phyloP scores from a whole-genome alignment of 805 yeast species.

The Ogataea philodendri region DNA sequence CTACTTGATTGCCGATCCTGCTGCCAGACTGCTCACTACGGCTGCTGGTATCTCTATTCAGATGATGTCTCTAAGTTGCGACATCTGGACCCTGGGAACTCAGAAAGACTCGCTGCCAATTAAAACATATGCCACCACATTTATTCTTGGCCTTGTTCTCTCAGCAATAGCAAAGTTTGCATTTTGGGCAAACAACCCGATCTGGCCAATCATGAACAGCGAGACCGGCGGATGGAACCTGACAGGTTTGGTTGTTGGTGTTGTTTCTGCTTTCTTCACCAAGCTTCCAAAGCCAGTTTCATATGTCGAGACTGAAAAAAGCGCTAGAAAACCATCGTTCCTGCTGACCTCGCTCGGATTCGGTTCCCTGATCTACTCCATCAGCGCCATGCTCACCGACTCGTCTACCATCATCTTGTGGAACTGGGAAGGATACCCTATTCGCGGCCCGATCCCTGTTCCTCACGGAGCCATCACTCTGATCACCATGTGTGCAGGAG shows the following conservation, averaged over 20 bases:
- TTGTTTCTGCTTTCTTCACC: conserved; percentile 62
- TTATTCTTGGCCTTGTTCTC: conserved; percentile 66
- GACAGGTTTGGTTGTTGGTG: conserved; percentile 63
- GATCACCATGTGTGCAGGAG: conserved; percentile 56
- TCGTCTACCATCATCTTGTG: conserved; percentile 84
- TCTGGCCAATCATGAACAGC: conserved; percentile 92
- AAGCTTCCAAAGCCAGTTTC: conserved; percentile 17
- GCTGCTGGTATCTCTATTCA: conserved; percentile 68
- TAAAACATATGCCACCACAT: conserved; percentile 50
- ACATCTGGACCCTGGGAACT: conserved; percentile 43
- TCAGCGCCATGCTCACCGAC: conserved; percentile 76
- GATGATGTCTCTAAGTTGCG: conserved; percentile 55
- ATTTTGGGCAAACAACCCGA: conserved; percentile 82
- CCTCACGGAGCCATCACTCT: conserved; percentile 77
- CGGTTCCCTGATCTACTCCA: conserved; percentile 70
- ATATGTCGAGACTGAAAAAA: conserved; percentile 1
- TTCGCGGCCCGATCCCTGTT: conserved; percentile 82
- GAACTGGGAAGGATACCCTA: conserved; percentile 96
- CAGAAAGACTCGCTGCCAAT: conserved; percentile 27
- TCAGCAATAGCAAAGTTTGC: conserved; percentile 76
- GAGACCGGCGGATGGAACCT: conserved; percentile 84
- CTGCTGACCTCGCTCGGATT: conserved; percentile 62
- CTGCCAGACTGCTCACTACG: conserved; percentile 59
- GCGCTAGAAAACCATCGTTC: conserved; percentile 38
- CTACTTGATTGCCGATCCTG: conserved; percentile 66